Percentiles rank a stretch among this genome's conserved stretches.
phyloP scores from a whole-genome alignment of 306 rosid genomes.

The Inga leiocalycina region DNA sequence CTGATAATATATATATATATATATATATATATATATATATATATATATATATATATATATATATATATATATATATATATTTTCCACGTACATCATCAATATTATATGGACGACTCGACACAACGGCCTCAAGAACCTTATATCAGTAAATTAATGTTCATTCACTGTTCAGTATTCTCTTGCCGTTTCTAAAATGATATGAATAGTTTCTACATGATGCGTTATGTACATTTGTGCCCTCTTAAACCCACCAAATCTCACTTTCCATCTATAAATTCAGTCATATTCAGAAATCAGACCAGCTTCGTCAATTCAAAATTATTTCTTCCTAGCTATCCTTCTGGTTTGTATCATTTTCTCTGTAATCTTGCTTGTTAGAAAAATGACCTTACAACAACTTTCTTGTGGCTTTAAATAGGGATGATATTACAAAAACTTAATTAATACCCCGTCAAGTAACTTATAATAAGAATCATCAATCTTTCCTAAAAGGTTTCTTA shows the following conservation, averaged over 20 bases:
- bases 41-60: neutral
- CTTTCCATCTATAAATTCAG: constrained; percentile 19
- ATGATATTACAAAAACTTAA: neutral
- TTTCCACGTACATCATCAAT: neutral
- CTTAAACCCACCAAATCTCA: neutral
- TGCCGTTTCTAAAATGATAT: neutral
- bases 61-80: too few relatives aligned
- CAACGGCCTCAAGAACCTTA: neutral
- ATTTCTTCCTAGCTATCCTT: constrained; percentile 27
- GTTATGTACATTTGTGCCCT: neutral
- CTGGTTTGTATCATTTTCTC: neutral
- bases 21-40: too few relatives aligned
- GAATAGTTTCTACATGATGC: neutral
- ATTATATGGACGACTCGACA: constrained; percentile 12
- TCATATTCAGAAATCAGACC: constrained; percentile 6
- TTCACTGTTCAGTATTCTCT: neutral
- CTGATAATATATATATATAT: neutral
- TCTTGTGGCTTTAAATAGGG: neutral
- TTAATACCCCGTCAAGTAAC: too few relatives aligned
- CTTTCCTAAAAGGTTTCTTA: neutral
- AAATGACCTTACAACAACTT: neutral
- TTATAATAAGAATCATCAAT: neutral
- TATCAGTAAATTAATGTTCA: neutral
- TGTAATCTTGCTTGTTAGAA: neutral
- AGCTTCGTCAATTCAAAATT: constrained; percentile 32